Evolutionary conservation across 2,329 filamentous ascomycete genomes (phyloP).

Genomic region (Xylaria sp.): DNA sequence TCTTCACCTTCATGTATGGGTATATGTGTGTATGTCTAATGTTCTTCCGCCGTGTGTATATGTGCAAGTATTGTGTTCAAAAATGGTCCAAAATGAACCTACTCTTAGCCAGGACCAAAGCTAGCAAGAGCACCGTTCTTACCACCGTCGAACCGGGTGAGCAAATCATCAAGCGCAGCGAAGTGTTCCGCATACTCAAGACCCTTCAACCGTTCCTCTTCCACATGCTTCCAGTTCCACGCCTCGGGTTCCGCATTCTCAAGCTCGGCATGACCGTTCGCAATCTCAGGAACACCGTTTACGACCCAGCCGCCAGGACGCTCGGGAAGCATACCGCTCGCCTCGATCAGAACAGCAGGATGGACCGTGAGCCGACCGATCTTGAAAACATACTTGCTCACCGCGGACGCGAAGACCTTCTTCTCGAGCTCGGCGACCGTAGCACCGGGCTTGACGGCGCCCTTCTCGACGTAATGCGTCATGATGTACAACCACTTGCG

Average conservation of each 20-base stretch:
- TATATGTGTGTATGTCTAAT: constrained; percentile 9
- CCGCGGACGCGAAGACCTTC: constrained; percentile 63
- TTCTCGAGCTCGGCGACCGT: constrained; percentile 45
- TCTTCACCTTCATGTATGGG: neutral
- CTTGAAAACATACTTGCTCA: constrained; percentile 81
- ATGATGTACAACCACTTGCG: constrained; percentile 76
- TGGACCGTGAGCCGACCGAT: constrained; percentile 77
- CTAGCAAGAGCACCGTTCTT: constrained; percentile 46
- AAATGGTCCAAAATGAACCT: neutral
- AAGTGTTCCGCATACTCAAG: constrained; percentile 52
- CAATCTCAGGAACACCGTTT: constrained; percentile 23
- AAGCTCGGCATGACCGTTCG: constrained; percentile 36
- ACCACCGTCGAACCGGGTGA: constrained; percentile 49
- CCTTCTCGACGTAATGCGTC: constrained; percentile 65
- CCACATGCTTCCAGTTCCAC: constrained; percentile 56
- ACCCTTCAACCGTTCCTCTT: constrained; percentile 50
- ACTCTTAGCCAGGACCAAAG: constrained; percentile 39
- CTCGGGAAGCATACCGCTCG: constrained; percentile 68
- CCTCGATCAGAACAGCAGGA: constrained; percentile 67
- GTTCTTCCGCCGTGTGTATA: constrained; percentile 6
- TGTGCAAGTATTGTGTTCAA: neutral
- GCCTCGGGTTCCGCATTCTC: constrained; percentile 34
- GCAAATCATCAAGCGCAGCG: constrained; percentile 50
- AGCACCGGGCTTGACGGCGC: constrained; percentile 45
- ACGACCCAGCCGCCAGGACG: constrained; percentile 62